phyloP scores from a whole-genome alignment of 441 rosid genomes.

The Populus hybrid region DNA sequence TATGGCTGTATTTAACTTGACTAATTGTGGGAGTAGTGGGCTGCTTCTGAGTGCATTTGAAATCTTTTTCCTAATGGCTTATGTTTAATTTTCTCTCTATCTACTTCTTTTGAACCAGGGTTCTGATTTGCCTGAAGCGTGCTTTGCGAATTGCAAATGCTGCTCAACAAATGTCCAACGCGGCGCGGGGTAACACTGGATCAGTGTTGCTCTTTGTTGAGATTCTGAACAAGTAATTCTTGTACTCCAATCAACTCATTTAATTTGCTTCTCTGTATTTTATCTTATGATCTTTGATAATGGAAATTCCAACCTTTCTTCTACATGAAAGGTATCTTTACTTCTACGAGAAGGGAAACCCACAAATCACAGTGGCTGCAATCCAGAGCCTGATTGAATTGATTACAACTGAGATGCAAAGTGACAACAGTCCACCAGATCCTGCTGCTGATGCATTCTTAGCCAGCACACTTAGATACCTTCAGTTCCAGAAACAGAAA shows the following conservation, averaged over 20 bases:
- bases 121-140: slow-evolving; percentile 88
- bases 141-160: slow-evolving; percentile 92
- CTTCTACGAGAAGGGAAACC: slow-evolving; percentile 87
- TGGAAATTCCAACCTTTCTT: slow-evolving; percentile 6
- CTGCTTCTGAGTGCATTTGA: neutral
- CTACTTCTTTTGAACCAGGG: slow-evolving; percentile 42
- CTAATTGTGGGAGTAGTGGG: neutral
- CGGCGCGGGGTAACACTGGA: slow-evolving; percentile 73
- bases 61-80: neutral
- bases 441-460: slow-evolving; percentile 78
- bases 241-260: neutral
- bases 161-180: slow-evolving; percentile 85
- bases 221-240: slow-evolving; percentile 83
- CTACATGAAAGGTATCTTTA: slow-evolving; percentile 66
- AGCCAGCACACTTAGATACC: slow-evolving; percentile 73
- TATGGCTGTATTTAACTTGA: neutral
- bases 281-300: neutral
- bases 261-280: neutral
- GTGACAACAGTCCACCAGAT: slow-evolving; percentile 54
- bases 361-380: slow-evolving; percentile 66
- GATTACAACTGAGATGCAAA: slow-evolving; percentile 76
- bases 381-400: slow-evolving; percentile 78
- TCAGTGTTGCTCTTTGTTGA: slow-evolving; percentile 82
- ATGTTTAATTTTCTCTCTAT: neutral
- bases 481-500: slow-evolving; percentile 94